Evolutionary conservation across 805 yeast genomes (phyloP).

Genomic region (Metschnikowia drakensbergensis): DNA sequence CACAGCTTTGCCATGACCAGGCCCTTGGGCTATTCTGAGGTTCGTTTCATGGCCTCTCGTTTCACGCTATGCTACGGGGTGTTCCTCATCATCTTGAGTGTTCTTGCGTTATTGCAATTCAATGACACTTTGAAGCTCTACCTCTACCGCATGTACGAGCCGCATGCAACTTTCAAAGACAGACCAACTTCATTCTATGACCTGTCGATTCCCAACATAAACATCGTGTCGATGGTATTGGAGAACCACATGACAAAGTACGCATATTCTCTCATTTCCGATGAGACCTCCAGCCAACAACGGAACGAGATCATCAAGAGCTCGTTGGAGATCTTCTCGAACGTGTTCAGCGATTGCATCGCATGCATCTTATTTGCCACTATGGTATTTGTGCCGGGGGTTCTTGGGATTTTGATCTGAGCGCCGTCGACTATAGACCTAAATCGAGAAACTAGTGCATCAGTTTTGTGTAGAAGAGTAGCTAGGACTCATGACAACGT

Average conservation of each 20-base stretch:
- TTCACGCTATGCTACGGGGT: conserved; percentile 12
- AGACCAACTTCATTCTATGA: conserved; percentile 4
- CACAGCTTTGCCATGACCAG: neutral
- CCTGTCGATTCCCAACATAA: conserved; percentile 8
- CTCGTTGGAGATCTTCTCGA: conserved; percentile 3
- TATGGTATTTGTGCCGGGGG: conserved; percentile 13
- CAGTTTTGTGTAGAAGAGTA: too few relatives aligned
- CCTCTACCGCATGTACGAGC: conserved; percentile 10
- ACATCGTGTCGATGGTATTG: conserved; percentile 5
- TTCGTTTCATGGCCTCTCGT: conserved; percentile 6
- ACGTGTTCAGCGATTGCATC: conserved; percentile 8
- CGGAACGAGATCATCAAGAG: neutral
- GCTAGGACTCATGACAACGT: too few relatives aligned
- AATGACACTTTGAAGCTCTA: conserved; percentile 12
- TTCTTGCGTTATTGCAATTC: conserved; percentile 6
- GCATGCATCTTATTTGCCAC: conserved; percentile 11
- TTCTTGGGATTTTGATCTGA: conserved; percentile 4
- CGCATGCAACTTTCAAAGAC: conserved; percentile 3
- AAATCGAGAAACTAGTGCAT: neutral
- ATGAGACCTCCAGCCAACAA: neutral
- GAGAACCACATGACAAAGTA: conserved; percentile 13
- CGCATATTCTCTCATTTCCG: conserved; percentile 6
- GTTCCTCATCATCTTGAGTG: conserved; percentile 6
- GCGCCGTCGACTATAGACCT: neutral
- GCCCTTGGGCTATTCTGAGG: neutral